Conservation (phyloP, 2,329 filamentous ascomycete genomes). For the Calonectria pseudoturangicola region DNA sequence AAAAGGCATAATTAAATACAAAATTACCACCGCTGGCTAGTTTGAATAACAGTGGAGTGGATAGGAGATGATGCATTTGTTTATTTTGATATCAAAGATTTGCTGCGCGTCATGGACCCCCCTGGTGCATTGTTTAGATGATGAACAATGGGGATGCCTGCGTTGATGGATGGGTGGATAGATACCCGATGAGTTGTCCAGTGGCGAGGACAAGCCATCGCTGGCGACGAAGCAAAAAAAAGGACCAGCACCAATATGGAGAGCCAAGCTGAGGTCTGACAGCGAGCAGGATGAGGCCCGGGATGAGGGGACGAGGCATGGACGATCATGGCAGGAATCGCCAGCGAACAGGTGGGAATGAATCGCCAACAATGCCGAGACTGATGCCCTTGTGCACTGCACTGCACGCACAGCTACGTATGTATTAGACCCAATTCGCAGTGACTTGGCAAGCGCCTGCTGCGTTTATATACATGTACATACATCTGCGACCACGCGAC, state of each 20-base stretch:
- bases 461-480: constrained; percentile 40
- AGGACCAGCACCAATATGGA: constrained; percentile 12
- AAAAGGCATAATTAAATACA: constrained; percentile 54
- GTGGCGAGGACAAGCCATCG: constrained; percentile 34
- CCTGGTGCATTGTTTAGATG: constrained; percentile 47
- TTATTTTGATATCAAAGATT: constrained; percentile 57
- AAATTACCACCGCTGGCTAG: constrained; percentile 55
- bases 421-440: constrained; percentile 11
- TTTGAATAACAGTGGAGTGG: constrained; percentile 50
- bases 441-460: constrained; percentile 45
- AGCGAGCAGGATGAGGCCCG: constrained; percentile 40
- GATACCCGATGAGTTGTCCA: constrained; percentile 47
- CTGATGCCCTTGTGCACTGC: background rate
- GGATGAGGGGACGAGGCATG: constrained; percentile 48
- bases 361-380: constrained; percentile 15
- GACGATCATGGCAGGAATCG: constrained; percentile 53
- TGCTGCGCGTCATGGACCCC: constrained; percentile 53
- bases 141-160: constrained; percentile 39
- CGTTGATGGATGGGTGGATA: constrained; percentile 37
- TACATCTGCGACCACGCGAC: constrained; percentile 46
- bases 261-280: constrained; percentile 32
- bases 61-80: constrained; percentile 51
- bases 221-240: constrained; percentile 34
- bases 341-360: constrained; percentile 55
- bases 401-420: constrained; percentile 1